phyloP scores from a whole-genome alignment of 139 green algal species.

The Prasinococcaceae sp. region DNA sequence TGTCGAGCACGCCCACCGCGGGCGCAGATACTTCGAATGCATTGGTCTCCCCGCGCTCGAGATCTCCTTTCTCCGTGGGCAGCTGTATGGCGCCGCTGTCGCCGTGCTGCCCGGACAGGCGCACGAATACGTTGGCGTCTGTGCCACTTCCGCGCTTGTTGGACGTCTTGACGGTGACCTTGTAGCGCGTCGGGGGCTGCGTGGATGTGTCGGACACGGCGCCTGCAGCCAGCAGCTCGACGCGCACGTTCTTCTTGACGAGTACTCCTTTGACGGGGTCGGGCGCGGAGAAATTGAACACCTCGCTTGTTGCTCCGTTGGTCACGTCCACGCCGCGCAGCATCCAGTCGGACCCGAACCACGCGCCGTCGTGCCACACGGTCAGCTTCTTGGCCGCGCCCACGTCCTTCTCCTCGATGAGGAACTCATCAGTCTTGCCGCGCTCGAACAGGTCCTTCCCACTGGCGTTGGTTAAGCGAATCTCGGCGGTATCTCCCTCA shows the following conservation, averaged over 20 bases:
- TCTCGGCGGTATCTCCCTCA: neutral
- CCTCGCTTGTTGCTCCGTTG: conserved; percentile 7
- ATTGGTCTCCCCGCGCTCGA: neutral
- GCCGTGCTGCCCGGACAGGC: conserved; percentile 24
- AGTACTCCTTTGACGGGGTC: neutral
- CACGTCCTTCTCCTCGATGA: no score
- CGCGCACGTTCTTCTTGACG: neutral
- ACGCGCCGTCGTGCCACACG: no score
- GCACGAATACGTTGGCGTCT: conserved; percentile 33
- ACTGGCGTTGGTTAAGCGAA: no score
- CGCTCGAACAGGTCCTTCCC: neutral
- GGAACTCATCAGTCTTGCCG: no score
- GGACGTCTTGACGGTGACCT: conserved; percentile 25
- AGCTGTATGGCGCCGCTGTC: neutral
- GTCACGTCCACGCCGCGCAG: conserved; percentile 45
- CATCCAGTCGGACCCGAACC: conserved; percentile 45
- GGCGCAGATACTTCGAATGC: neutral
- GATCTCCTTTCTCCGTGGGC: neutral
- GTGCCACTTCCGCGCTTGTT: conserved; percentile 42
- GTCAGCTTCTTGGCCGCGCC: no score
- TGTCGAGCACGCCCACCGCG: conserved; percentile 32
- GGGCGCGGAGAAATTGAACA: neutral
- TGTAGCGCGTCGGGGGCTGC: conserved; percentile 8
- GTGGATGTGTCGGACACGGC: neutral
- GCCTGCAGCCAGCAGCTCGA: neutral